Conservation (phyloP, 768 basidiomycete genomes). For the Nidularia pulvinata region DNA sequence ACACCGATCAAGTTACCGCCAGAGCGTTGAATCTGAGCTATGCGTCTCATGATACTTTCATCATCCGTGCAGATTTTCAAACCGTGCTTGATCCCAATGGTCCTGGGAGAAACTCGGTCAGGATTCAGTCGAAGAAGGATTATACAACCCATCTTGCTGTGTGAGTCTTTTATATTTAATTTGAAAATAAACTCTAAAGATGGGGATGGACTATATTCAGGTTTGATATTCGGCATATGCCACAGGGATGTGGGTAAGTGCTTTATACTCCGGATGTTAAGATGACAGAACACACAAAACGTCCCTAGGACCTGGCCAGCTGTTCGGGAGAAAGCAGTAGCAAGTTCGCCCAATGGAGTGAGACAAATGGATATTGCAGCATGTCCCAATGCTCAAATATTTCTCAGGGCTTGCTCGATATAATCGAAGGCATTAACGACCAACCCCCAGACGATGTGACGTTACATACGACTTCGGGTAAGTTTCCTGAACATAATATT, state of each 20-base stretch:
- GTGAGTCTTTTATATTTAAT: slow-evolving; percentile 23
- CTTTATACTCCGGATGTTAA: slow-evolving; percentile 5
- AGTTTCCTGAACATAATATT: slow-evolving; percentile 1
- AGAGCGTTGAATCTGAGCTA: slow-evolving; percentile 42
- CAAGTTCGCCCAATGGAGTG: slow-evolving; percentile 28
- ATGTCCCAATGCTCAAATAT: not conserved
- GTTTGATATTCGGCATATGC: slow-evolving; percentile 49
- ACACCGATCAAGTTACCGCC: slow-evolving; percentile 33
- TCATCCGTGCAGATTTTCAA: slow-evolving; percentile 43
- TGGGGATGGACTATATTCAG: slow-evolving; percentile 22
- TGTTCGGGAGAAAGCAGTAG: slow-evolving; percentile 30
- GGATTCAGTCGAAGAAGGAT: slow-evolving; percentile 45
- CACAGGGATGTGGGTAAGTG: slow-evolving; percentile 48
- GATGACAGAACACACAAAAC: slow-evolving; percentile 1
- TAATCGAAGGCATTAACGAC: slow-evolving; percentile 61
- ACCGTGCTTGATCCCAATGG: slow-evolving; percentile 35
- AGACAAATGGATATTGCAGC: not conserved
- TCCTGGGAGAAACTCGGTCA: slow-evolving; percentile 51
- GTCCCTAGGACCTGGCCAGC: slow-evolving; percentile 45
- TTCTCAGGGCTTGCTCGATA: slow-evolving; percentile 43
- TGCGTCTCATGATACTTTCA: slow-evolving; percentile 37
- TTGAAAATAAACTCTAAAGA: not conserved
- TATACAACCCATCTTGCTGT: slow-evolving; percentile 52
- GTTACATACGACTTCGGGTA: slow-evolving; percentile 53
- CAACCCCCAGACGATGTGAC: slow-evolving; percentile 47